phyloP scores from a whole-genome alignment of 352 stramenopile species.

The Thalassiosira ordinaria region DNA sequence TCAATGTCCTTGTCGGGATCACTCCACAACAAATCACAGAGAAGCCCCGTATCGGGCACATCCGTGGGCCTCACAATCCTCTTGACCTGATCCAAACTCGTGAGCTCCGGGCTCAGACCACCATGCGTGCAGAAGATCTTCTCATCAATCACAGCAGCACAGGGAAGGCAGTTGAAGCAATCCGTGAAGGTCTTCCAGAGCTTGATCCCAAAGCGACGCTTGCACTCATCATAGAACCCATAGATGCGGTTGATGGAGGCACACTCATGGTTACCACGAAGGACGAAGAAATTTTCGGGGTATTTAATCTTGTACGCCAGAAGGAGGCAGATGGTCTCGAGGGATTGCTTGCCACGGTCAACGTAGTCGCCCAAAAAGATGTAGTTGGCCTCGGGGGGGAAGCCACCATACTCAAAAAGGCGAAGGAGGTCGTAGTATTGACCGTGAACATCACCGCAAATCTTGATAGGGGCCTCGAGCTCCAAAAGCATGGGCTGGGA shows the following conservation, averaged over 20 bases:
- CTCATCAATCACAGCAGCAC: slow-evolving; percentile 98
- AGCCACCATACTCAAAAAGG: slow-evolving; percentile 94
- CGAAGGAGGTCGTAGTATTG: slow-evolving; percentile 98
- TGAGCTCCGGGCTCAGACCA: slow-evolving; percentile 92
- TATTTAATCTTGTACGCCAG: slow-evolving; percentile 98
- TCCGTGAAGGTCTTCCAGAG: slow-evolving; percentile 89
- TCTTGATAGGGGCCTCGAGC: slow-evolving; percentile 95
- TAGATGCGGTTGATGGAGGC: slow-evolving; percentile 99
- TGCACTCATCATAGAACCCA: slow-evolving; percentile 99
- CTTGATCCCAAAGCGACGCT: slow-evolving; percentile 89
- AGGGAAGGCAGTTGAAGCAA: slow-evolving; percentile 91
- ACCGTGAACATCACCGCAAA: slow-evolving; percentile 91
- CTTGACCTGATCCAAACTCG: slow-evolving; percentile 94
- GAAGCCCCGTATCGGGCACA: slow-evolving; percentile 91
- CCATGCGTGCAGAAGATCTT: slow-evolving; percentile 99
- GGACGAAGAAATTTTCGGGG: slow-evolving; percentile 97
- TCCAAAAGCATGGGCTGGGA: slow-evolving; percentile 98
- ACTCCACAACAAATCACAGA: slow-evolving; percentile 98
- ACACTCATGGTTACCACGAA: slow-evolving; percentile 99
- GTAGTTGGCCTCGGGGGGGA: slow-evolving; percentile 95
- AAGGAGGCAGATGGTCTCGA: slow-evolving; percentile 97
- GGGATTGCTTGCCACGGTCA: slow-evolving; percentile 94
- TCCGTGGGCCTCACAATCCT: slow-evolving; percentile 91
- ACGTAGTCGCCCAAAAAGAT: slow-evolving; percentile 97
- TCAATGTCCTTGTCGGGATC: slow-evolving; percentile 99